Conservation (phyloP, 441 rosid species). For the Pelargonium myrrhifolium region DNA sequence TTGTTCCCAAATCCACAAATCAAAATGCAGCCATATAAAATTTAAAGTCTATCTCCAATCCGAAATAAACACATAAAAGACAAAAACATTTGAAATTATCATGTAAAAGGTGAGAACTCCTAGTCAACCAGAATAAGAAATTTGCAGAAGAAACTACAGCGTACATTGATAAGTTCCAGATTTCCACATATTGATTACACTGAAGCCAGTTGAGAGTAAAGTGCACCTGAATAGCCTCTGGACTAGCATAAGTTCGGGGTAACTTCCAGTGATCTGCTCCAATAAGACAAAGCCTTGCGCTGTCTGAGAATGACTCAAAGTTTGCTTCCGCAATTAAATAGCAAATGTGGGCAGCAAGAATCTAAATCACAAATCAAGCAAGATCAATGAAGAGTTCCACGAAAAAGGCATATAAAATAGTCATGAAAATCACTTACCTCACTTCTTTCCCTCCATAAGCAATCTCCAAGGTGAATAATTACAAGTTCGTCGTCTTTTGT, state of each 20-base stretch:
- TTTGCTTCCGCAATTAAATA: constrained; percentile 90
- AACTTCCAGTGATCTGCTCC: constrained; percentile 95
- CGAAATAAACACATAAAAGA: not conserved
- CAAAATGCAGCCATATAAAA: not conserved
- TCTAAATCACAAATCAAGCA: constrained; percentile 37
- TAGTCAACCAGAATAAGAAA: not conserved
- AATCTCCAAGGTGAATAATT: constrained; percentile 92
- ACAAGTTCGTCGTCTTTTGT: constrained; percentile 94
- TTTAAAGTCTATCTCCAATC: not conserved
- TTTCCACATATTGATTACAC: not conserved
- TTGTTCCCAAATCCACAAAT: not conserved
- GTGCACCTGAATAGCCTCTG: constrained; percentile 90
- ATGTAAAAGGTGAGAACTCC: not conserved
- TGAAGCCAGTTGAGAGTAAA: constrained; percentile 12
- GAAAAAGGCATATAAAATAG: constrained; percentile 8
- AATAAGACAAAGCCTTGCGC: constrained; percentile 84
- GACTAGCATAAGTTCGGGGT: constrained; percentile 85
- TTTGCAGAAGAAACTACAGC: not conserved
- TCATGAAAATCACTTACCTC: constrained; percentile 47
- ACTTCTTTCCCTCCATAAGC: constrained; percentile 92
- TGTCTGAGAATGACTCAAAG: constrained; percentile 88
- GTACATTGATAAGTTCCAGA: not conserved
- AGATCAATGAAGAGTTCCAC: constrained; percentile 19
- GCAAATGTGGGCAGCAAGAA: constrained; percentile 90
- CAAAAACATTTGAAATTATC: not conserved